A percentile compares a stretch with the other conserved stretches of the same genome.
These are phyloP conservation scores for Pinus tabuliformis DNA, from an alignment of 75 land plant genomes.

Conservation along the genomic window DNA sequence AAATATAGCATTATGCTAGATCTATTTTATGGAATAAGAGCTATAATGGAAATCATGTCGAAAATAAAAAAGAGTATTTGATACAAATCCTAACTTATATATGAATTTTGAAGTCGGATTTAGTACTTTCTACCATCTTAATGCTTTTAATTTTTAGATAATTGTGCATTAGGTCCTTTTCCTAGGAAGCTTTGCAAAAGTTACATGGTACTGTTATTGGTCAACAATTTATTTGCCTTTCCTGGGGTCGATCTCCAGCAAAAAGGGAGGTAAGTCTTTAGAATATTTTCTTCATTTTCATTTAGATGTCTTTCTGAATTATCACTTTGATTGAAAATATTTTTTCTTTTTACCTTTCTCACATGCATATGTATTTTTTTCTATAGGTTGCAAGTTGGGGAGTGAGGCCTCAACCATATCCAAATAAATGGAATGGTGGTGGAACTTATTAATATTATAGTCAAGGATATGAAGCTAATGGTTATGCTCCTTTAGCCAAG, in stretches of 20 bases:
- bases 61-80: neutral
- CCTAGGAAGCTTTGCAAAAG: slow-evolving; percentile 69
- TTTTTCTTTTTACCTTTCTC: neutral
- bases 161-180: slow-evolving; percentile 37
- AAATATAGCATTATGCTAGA: neutral
- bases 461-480: slow-evolving; percentile 76
- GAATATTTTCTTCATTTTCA: neutral
- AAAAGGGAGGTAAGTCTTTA: slow-evolving; percentile 57
- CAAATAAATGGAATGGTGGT: slow-evolving; percentile 45
- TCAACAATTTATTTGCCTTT: slow-evolving; percentile 67
- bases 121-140: too few species aligned
- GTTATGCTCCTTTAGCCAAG: slow-evolving; percentile 68
- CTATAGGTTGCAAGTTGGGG: slow-evolving; percentile 1
- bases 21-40: neutral
- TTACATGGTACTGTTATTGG: slow-evolving; percentile 77
- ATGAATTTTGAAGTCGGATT: neutral
- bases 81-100: neutral
- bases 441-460: slow-evolving; percentile 49
- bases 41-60: neutral
- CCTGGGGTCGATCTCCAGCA: slow-evolving; percentile 90
- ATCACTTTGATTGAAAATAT: neutral
- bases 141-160: too few species aligned
- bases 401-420: too few species aligned
- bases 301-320: neutral
- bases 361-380: neutral